Evolutionary conservation across 345 rosid genomes (phyloP).

Genomic region (Rhodamnia argentea): DNA sequence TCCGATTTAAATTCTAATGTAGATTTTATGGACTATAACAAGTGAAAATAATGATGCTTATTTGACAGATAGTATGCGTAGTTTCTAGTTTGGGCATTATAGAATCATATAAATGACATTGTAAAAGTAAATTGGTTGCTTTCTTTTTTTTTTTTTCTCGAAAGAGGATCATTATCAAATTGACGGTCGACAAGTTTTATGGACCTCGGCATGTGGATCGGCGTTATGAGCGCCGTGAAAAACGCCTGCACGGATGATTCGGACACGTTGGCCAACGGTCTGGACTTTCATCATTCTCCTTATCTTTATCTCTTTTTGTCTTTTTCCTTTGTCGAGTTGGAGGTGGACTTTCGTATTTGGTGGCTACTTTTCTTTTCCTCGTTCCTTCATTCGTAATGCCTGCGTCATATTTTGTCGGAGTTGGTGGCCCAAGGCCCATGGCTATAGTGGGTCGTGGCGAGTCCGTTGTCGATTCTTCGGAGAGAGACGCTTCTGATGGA

Average conservation of each 20-base stretch:
- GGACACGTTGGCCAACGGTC: neutral
- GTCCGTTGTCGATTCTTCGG: too few relatives aligned
- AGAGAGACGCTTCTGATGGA: too few relatives aligned
- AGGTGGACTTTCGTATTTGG: neutral
- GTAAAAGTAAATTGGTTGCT: neutral
- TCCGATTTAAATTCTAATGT: neutral
- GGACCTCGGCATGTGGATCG: neutral
- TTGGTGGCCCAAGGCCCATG: neutral
- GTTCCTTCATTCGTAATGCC: neutral
- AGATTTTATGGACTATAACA: neutral
- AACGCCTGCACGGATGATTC: neutral
- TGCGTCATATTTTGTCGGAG: neutral
- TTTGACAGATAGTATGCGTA: neutral
- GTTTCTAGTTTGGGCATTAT: neutral
- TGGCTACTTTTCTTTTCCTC: neutral
- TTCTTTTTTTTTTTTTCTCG: neutral
- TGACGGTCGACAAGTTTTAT: neutral
- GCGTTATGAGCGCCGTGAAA: neutral
- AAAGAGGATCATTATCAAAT: neutral
- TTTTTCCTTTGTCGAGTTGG: too few relatives aligned
- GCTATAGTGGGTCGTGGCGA: neutral
- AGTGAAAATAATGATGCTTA: neutral
- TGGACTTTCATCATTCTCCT: neutral
- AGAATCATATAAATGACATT: neutral
- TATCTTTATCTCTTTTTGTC: too few relatives aligned